Percentiles rank a stretch among this genome's conserved stretches.
Evolutionary conservation across 192 early-diverging fungal species (phyloP).

Genomic region (Umbelopsis sp.): DNA sequence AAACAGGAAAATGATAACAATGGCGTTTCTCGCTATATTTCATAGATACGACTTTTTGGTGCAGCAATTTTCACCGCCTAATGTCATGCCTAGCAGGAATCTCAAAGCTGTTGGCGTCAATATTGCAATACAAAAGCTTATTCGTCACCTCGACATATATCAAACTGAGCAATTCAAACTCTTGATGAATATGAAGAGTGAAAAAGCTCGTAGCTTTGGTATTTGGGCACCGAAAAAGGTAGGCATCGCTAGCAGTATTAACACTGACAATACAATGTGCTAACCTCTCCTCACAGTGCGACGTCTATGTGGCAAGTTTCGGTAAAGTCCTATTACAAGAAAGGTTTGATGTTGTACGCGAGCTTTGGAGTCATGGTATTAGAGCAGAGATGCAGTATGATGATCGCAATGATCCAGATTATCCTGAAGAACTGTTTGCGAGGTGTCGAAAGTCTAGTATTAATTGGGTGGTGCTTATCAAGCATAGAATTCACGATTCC

Average conservation of each 20-base stretch:
- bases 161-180: slow-evolving; percentile 47
- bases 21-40: background rate
- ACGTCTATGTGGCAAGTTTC: slow-evolving; percentile 83
- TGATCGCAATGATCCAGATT: slow-evolving; percentile 63
- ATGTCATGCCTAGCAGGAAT: slow-evolving; percentile 36
- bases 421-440: slow-evolving; percentile 62
- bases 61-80: slow-evolving; percentile 52
- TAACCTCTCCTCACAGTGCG: slow-evolving; percentile 46
- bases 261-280: slow-evolving; percentile 20
- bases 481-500: slow-evolving; percentile 49
- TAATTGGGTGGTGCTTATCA: slow-evolving; percentile 81
- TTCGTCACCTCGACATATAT: slow-evolving; percentile 63
- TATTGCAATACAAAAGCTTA: slow-evolving; percentile 75
- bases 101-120: slow-evolving; percentile 77
- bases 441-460: slow-evolving; percentile 69
- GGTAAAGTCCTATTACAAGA: slow-evolving; percentile 72
- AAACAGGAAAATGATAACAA: no score
- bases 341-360: slow-evolving; percentile 73
- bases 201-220: slow-evolving; percentile 45
- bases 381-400: slow-evolving; percentile 82
- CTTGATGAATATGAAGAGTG: slow-evolving; percentile 38
- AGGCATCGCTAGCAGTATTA: background rate
- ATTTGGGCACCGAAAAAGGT: slow-evolving; percentile 52
- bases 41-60: slow-evolving; percentile 51
- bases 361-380: slow-evolving; percentile 78